Evolutionary conservation across 2,329 filamentous ascomycete species (phyloP), one percentile per base, ranked within the genome.

Genomic region (Neonectria hederae): DNA sequence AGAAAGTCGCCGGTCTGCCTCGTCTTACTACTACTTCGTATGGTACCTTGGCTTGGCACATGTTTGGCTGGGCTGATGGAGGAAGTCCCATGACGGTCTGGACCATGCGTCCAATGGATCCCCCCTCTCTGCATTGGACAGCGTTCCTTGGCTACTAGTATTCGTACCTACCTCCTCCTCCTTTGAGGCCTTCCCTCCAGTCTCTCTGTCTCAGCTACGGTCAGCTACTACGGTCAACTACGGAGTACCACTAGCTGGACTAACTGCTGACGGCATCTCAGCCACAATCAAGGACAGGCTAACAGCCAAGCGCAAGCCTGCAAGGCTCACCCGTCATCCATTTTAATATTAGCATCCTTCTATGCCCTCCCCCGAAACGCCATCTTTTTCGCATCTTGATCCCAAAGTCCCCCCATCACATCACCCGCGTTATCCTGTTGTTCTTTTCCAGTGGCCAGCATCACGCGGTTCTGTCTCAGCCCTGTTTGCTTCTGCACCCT

Each of bases 251-350:
- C 28, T 28, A 38, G n/a, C 35, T 13, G 5, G 13, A 11, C 53
- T 43, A 45, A 24, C 24, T 57, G 54, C 54, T 57, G 54, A 57
- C 54, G 42, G 54, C 54, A 48, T 48, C 54, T 48, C 40, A 57
- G 54, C 54, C 43, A 57, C 54, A 38, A 19, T 42, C 38, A 19
- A 42, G 38, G 7, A 42, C 38, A 19, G 38, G 7, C 26, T 28
- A 10, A 28, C 28, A 28, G 28, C 8, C 38, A 19, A 21, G n/a
- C n/a, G 17, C 3, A 19, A 19, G 38, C n/a, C 38, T 19, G 38
- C 38, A 40, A 21, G 38, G 38, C 38, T 42, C n/a, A 42, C 38
- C 38, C 38, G 38, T 42, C 38, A 42, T 42, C 38, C 38, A 42
- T 42, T 42, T 21, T 42, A 28, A 28, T 28, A 28, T 28, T 28